Base-by-base conservation (phyloP, 2,329 filamentous ascomycete genomes). In the Nemania serpens region DNA sequence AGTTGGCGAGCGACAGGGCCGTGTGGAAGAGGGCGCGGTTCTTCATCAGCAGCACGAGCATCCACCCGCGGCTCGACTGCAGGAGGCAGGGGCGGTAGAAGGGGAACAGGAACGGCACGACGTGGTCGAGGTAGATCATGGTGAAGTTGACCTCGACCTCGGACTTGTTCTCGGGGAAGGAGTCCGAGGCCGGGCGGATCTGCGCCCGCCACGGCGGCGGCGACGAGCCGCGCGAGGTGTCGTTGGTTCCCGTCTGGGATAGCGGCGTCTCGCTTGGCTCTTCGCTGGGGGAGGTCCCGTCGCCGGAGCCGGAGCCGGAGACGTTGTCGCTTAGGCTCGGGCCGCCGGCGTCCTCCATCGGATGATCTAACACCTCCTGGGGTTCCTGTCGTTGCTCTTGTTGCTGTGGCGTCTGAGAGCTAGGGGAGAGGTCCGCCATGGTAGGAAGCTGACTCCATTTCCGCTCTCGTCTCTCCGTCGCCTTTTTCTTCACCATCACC, bases 31-130 rank as follows among this genome's bases (percentile, higher is more conserved):
- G 76, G 1, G 83, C 78, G 62, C 81, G 83, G 72, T 85, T 87
- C 61, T 78, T 81, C 57, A 83, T 78, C 10, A 88, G 75, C 43
- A 85, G 75, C 33, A 83, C 80, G 37, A 88, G 74, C 29, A 88
- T 76, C 86, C 86, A 89, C 25, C 82, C 80, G 50, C 83, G 80
- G 13, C 85, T 86, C n/a, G 84, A 82, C 58, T 83, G 76, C 3
- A 84, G 75, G 5, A 86, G 69, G 2, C 78, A 76, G 0, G 86
- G 86, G 2, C 79, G 79, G 71, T 88, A 88, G 69, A 87, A 84
- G 2, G 87, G 87, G 68, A 85, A 88, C 1, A 88, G 74, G 65
- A 87, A 84, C 1, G 86, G 85, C 62, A 88, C 82, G 18, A 88
- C 78, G 63, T 84, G 81, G 70, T 89, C 86, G 47, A 88, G 76